Base-by-base conservation (phyloP, 2,329 filamentous ascomycete genomes). In the Aspergillus sp. region DNA sequence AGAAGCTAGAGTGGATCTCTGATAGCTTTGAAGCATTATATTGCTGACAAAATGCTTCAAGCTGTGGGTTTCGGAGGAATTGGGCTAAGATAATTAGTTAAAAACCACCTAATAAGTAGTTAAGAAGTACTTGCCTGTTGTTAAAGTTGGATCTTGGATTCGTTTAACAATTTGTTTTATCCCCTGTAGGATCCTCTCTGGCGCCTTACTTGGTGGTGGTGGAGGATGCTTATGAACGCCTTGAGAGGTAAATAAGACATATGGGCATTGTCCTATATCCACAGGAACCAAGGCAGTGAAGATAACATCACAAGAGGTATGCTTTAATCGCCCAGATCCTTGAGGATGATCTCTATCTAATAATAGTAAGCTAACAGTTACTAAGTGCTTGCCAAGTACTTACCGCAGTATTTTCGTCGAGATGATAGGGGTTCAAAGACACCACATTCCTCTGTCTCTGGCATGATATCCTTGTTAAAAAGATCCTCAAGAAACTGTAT, bases 171-270 rank as follows among this genome's bases (percentile, higher is more conserved):
- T 38, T 38, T 38, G 9, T 31, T 38, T 54, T 15, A 58, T 43
- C 22, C 43, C 54, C 13, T 55, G 52, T 22, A 59, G 34, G 22
- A 64, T 64, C 4, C 49, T 5, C 34, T 61, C 52, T 38, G 62
- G 56, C 38, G 59, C 15, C 41, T 60, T 60, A 25, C 17, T 63
- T 23, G 54, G 60, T 48, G 50, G 59, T n/a, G 62, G 62, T 31
- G 62, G 62, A 17, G 62, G 62, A 51, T 64, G 62, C 31, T 58
- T 38, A 43, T 64, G 63, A 13, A 64, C 25, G 5, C 63, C 60
- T 34, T 60, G 56, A 3, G 59, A 64, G n/a, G 50, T 59, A 59
- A 64, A 64, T 19, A 61, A n/a, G 11, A 59, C 28, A 54, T 59
- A 64, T 17, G 62, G 59, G 43, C 52, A 61, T 43, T 52, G 25